Evolutionary conservation across 768 basidiomycete species (phyloP), one percentile per base, ranked within the genome.

Genomic region (Cystofilobasidium capitatum): DNA sequence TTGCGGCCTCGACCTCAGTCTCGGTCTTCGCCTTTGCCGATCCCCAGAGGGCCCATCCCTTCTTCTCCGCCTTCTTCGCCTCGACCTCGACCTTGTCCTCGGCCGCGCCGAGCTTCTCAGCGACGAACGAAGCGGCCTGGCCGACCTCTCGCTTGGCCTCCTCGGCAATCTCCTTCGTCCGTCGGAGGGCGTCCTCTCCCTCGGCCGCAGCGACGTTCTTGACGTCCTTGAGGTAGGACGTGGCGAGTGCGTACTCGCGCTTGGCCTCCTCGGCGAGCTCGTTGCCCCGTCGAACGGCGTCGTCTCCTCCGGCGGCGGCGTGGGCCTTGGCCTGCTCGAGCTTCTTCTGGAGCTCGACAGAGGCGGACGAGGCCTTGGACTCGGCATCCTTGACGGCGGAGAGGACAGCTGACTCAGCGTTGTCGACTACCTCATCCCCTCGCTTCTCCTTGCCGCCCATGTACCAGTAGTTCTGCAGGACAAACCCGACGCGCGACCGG

Each of bases 301-400:
- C 66, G 31, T 54, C 29, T 3, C 66, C 66, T 4, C 61, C 66
- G 22, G 51, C 66, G 22, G 24, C 33, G 1, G 63, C 63, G 49
- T 54, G 49, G 6, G 26, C 31, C 33, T 24, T 31, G 20, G 49
- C 63, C 10, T 7, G 5, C 13, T 64, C 63, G 16, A 64, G 40
- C 49, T 13, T 12, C 9, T 8, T 7, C 49, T 55, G 51, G 9
- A 10, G 10, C 39, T 64, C 42, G 12, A 42, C 60, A 17, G 31
- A 51, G 3, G 36, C 40, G 24, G 55, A 49, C 39, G 47, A 49
- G 51, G 54, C 39, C 37, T 37, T 37, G n/a, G 45, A 44, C 65
- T 66, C 58, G 65, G 45, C 75, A 5, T 73, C 74, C 26, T 72
- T 71, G 39, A 71, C 72, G 22, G 76, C 77, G 24, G 77, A 74